These are phyloP conservation scores for Fusarium decemcellulare DNA, from an alignment of 2,329 filamentous ascomycete species.

Conservation along the genomic window DNA sequence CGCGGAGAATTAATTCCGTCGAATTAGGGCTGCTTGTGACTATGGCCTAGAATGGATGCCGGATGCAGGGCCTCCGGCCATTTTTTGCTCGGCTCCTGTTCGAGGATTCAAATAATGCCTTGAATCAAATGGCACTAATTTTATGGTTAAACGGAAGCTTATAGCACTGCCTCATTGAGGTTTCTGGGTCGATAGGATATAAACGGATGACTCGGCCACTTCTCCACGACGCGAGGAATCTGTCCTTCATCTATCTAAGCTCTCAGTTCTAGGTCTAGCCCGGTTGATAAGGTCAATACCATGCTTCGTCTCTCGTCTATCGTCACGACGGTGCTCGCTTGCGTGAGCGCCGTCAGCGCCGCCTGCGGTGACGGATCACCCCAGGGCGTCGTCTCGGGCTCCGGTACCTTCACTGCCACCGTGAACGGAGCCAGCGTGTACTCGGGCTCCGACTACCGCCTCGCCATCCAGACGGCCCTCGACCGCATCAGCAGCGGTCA, in stretches of 20 bases:
- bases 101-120: background rate
- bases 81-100: background rate
- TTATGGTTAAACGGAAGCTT: background rate
- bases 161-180: background rate
- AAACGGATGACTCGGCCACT: too few species aligned
- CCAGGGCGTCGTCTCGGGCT: conserved; percentile 62
- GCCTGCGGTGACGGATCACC: conserved; percentile 65
- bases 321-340: conserved; percentile 58
- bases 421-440: conserved; percentile 63
- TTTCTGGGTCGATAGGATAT: too few species aligned
- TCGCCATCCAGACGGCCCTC: conserved; percentile 68
- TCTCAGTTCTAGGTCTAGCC: background rate
- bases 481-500: conserved; percentile 66
- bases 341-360: conserved; percentile 55
- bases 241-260: background rate
- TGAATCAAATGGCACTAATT: background rate
- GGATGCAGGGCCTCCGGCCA: background rate
- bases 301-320: conserved; percentile 54
- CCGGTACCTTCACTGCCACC: conserved; percentile 61
- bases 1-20: background rate
- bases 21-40: background rate
- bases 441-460: conserved; percentile 66
- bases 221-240: background rate
- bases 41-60: background rate
- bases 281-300: background rate